Evolutionary conservation across 768 basidiomycete genomes (phyloP), one percentile per base, ranked within the genome.

Genomic region (Hericium rajendrae): DNA sequence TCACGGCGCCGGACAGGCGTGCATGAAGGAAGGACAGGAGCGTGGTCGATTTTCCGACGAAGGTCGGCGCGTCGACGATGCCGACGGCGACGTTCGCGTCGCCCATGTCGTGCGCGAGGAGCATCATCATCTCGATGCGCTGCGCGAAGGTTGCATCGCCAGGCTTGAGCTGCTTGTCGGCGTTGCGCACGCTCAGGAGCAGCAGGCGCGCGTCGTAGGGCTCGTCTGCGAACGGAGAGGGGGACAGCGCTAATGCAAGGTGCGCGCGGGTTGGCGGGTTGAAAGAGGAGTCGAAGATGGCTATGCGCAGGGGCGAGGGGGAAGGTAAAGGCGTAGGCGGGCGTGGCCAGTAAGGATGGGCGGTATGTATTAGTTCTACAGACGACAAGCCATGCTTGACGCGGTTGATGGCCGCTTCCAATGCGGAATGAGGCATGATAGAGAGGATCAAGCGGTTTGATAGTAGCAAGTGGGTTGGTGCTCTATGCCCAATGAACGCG

Each of bases 191-290:
- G 37, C 92, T 93, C 49, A 95, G 79, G 1, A 94, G 76, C 6
- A 95, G 77, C 1, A 97, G 73, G 53, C 77, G 83, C 1, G 90
- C 86, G 57, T 91, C 85, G 64, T 86, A 91, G 16, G 61, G 40
- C 28, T 61, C 39, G 32, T 57, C 26, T 4, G 61, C 12, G 20
- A 59, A n/a, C 18, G 57, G 57, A 22, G 61, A 50, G 13, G 56
- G 13, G 41, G 62, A 5, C 68, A 73, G 13, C 38, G 83, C 83
- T 50, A 97, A 82, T 2, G 87, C 85, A 54, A 86, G 76, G 69
- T 97, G 94, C 0, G 94, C 91, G 22, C 79, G 68, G 2, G 91
- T 93, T 1, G 94, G 94, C 3, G 94, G 94, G 65, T 97, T 95
- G 73, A 91, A 97, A 1, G 91, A 94, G 1, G 92, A 86, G 64